phyloP scores from a whole-genome alignment of 164 flowering plant species.

The Santalum album region DNA sequence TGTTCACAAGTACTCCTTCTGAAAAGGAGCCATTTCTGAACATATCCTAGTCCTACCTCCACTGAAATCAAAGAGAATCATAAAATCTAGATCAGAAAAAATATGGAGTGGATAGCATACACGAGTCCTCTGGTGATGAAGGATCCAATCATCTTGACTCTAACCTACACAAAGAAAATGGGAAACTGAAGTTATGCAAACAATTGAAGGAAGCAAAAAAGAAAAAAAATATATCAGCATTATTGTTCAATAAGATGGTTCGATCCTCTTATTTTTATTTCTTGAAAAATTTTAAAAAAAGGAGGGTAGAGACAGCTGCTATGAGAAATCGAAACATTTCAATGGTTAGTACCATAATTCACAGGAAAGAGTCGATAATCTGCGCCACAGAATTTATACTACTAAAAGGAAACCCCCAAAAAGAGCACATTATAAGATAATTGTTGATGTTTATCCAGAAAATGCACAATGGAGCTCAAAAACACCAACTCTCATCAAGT shows the following conservation, averaged over 20 bases:
- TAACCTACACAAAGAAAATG: conserved; percentile 7
- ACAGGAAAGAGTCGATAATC: too few species aligned
- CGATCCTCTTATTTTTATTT: too few species aligned
- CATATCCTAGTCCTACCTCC: too few species aligned
- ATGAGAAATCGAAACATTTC: neutral
- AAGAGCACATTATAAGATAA: neutral
- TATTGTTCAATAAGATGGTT: too few species aligned
- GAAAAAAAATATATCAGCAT: neutral
- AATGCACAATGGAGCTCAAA: neutral
- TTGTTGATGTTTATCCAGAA: neutral
- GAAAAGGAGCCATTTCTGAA: neutral
- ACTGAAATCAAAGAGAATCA: neutral
- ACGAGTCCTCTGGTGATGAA: conserved; percentile 81
- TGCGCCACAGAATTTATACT: too few species aligned
- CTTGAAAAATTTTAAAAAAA: neutral
- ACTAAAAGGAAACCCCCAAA: neutral
- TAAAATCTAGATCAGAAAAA: too few species aligned
- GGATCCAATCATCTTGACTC: conserved; percentile 75
- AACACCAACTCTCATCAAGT: neutral
- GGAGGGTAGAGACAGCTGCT: neutral
- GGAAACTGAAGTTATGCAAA: neutral
- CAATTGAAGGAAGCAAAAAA: neutral
- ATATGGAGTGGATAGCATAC: conserved; percentile 33
- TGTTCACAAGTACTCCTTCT: too few species aligned
- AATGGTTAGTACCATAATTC: neutral